Base-by-base conservation (phyloP, 2,329 filamentous ascomycete genomes). In the Ascochyta koolunga region DNA sequence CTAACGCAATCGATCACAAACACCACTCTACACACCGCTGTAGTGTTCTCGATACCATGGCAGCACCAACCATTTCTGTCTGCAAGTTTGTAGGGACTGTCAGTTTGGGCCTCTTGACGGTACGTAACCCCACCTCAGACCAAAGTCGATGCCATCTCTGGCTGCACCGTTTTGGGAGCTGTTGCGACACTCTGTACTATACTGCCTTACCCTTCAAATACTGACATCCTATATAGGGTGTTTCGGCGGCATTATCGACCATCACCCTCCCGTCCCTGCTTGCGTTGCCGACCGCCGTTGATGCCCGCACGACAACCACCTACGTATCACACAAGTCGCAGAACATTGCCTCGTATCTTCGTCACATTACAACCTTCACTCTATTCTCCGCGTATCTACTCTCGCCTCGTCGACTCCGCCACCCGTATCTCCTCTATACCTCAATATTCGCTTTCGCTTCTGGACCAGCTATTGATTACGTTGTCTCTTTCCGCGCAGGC, bases 81-180 rank as follows among this genome's bases (percentile, higher is more conserved):
- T 86, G 90, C 79, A 97, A 98, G 80, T 96, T 97, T 75, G 89
- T 97, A 64, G 93, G 93, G 70, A 96, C 91, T 45, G 85, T 96
- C 63, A 93, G 89, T 67, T 83, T 97, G 53, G 93, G 93, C 60
- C 83, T 97, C 52, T 79, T 96, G 75, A 96, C 92, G 55, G 92
- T 96, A 84, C 69, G 89, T 80, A 56, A 40, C 54, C 69, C 64
- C 59, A 55, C 56, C 45, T 43, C 47, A 36, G 21, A 32, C 21
- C 16, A 7, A 3, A 15, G 11, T 32, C 18, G 31, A 13, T 15
- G 18, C 40, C 11, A 3, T 33, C 7, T 15, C 11, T 11, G 11
- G 6, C 19, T 22, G 10, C 27, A 44, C 13, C 22, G 2, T 13
- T 24, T 7, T 21, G 33, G 46, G 6, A 5, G 8, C 19, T 24